Evolutionary conservation across 768 basidiomycete genomes (phyloP).

Genomic region (Boletus rubescentipes): DNA sequence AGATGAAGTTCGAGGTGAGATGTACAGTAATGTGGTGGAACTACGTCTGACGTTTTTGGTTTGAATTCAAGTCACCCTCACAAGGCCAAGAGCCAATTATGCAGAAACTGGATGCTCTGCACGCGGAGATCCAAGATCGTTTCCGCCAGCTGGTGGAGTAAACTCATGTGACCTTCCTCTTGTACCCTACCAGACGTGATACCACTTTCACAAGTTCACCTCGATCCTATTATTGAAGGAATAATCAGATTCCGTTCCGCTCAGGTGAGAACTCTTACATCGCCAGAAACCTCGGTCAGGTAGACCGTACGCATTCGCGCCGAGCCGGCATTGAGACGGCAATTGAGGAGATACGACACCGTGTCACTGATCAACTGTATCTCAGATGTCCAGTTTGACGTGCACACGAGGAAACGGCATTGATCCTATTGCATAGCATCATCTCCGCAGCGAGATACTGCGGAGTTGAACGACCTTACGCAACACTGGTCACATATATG

Average conservation of each 20-base stretch:
- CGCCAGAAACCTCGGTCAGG: not conserved
- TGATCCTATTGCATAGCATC: no score
- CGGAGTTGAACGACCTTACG: not conserved
- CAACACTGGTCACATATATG: not conserved
- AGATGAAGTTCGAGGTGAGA: conserved; percentile 97
- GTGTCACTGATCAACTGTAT: no score
- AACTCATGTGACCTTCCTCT: conserved; percentile 13
- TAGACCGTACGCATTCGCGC: not conserved
- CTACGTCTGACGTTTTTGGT: conserved; percentile 10
- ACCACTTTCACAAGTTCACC: conserved; percentile 3
- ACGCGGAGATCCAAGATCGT: conserved; percentile 88
- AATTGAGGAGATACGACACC: no score
- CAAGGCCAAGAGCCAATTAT: conserved; percentile 84
- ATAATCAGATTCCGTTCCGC: not conserved
- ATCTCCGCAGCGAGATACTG: conserved; percentile 7
- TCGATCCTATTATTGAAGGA: not conserved
- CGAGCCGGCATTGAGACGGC: not conserved
- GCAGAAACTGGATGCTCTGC: conserved; percentile 76
- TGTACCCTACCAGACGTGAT: conserved; percentile 28
- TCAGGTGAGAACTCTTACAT: not conserved
- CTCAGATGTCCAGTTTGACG: not conserved
- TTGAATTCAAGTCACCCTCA: conserved; percentile 69
- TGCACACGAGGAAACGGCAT: not conserved
- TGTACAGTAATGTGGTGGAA: not conserved
- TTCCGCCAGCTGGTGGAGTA: conserved; percentile 86